Conservation (phyloP, 768 basidiomycete species). For the Tulasnella sp. region DNA sequence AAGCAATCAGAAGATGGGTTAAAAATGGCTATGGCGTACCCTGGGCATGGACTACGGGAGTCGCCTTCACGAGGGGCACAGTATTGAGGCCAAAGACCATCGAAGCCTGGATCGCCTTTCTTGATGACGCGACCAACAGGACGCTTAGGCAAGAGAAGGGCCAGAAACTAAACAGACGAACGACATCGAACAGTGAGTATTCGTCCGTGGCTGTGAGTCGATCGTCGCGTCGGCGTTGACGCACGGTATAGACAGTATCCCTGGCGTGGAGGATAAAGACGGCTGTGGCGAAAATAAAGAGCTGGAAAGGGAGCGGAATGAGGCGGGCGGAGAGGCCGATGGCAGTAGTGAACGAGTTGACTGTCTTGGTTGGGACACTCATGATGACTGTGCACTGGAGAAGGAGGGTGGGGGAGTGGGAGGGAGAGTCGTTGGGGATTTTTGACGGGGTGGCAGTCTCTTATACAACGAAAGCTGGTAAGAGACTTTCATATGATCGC, state of each 20-base stretch:
- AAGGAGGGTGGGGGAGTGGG: not conserved
- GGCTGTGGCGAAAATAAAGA: not conserved
- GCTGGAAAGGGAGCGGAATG: not conserved
- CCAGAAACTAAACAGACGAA: not conserved
- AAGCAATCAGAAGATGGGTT: not conserved
- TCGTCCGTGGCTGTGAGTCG: not conserved
- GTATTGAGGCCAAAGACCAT: slow-evolving; percentile 52
- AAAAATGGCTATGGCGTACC: slow-evolving; percentile 36
- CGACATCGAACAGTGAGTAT: not conserved
- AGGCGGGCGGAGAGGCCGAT: not conserved
- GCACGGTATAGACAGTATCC: slow-evolving; percentile 14
- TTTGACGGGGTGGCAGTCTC: not conserved
- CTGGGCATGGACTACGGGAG: slow-evolving; percentile 74
- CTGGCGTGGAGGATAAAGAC: not conserved
- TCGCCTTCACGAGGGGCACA: slow-evolving; percentile 59
- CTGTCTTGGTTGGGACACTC: not conserved
- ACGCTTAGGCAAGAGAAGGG: slow-evolving; percentile 23
- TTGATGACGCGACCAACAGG: slow-evolving; percentile 26
- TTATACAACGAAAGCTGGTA: too few relatives aligned
- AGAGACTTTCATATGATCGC: too few relatives aligned
- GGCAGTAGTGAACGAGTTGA: slow-evolving; percentile 9
- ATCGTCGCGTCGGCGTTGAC: not conserved
- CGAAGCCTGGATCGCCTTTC: slow-evolving; percentile 29
- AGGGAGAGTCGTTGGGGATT: not conserved
- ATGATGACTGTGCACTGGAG: not conserved